These are phyloP conservation scores for Verbascum thapsus DNA, from an alignment of 257 asterid genomes.

Conservation along the genomic window DNA sequence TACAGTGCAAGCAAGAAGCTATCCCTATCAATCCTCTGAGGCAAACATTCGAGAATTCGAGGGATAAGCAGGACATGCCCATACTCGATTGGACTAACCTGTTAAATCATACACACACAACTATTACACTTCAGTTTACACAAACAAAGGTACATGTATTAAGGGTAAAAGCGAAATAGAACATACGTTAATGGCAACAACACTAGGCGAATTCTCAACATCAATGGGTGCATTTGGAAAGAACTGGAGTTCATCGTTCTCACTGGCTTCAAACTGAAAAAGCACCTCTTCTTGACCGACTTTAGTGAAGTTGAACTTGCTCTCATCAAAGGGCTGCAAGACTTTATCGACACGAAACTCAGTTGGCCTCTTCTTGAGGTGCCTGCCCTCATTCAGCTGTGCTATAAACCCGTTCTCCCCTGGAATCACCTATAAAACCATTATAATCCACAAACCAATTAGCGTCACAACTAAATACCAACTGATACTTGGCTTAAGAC, in stretches of 20 bases:
- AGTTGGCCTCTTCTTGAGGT: conserved; percentile 94
- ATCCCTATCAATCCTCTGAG: conserved; percentile 80
- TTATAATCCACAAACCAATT: neutral
- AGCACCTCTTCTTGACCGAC: conserved; percentile 93
- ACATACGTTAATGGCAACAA: conserved; percentile 87
- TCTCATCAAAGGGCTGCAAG: conserved; percentile 85
- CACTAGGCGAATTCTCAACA: conserved; percentile 59
- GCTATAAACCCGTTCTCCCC: conserved; percentile 85
- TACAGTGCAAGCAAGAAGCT: conserved; percentile 80
- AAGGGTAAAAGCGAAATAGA: neutral
- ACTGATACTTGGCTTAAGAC: neutral
- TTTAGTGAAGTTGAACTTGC: conserved; percentile 87
- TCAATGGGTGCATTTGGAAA: conserved; percentile 65
- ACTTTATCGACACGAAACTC: conserved; percentile 94
- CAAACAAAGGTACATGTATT: neutral
- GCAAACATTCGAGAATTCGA: conserved; percentile 70
- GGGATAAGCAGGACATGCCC: conserved; percentile 96
- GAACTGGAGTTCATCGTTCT: conserved; percentile 58
- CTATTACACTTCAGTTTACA: too few species aligned
- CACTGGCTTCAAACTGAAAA: conserved; percentile 69
- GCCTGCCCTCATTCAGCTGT: conserved; percentile 93
- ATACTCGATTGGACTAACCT: conserved; percentile 94
- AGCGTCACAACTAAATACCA: conserved; percentile 5
- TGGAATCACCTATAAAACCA: conserved; percentile 73
- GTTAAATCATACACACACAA: conserved; percentile 30